phyloP scores from a whole-genome alignment of 2,329 filamentous ascomycete genomes.

The Pseudopithomyces chartarum region DNA sequence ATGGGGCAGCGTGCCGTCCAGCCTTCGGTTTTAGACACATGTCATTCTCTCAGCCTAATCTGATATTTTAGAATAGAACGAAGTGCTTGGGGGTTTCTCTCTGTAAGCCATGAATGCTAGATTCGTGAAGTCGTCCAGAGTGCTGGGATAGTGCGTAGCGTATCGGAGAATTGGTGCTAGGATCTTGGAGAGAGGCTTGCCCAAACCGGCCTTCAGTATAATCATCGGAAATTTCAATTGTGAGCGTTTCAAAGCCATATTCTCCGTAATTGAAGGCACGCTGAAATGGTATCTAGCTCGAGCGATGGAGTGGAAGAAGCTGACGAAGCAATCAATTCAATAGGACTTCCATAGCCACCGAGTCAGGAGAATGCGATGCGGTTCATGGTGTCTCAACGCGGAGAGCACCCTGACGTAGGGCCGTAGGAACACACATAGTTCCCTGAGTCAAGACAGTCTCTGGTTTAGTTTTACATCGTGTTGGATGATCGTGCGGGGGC shows the following conservation, averaged over 20 bases:
- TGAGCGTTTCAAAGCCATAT: not conserved
- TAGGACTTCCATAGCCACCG: not conserved
- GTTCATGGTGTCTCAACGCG: not conserved
- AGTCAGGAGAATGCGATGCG: not conserved
- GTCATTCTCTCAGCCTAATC: no score
- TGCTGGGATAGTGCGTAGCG: not conserved
- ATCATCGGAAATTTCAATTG: conserved; percentile 5
- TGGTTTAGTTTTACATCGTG: not conserved
- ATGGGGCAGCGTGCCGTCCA: no score
- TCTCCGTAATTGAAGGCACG: not conserved
- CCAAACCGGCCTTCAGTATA: not conserved
- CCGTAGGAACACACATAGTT: not conserved
- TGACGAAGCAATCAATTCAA: not conserved
- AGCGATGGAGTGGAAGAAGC: not conserved
- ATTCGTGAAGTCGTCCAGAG: not conserved
- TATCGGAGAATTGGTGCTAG: conserved; percentile 2
- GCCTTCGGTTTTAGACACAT: no score
- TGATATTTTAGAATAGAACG: no score
- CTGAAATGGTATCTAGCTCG: not conserved
- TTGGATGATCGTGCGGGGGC: not conserved
- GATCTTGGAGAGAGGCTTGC: conserved; percentile 3
- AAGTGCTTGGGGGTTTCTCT: not conserved
- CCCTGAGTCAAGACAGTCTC: not conserved
- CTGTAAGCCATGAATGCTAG: not conserved
- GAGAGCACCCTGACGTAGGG: not conserved